A percentile compares a stretch with the other conserved stretches of the same genome.
phyloP scores from a whole-genome alignment of 1,284 basidiomycete genomes.

The Fomitopsis schrenkii region DNA sequence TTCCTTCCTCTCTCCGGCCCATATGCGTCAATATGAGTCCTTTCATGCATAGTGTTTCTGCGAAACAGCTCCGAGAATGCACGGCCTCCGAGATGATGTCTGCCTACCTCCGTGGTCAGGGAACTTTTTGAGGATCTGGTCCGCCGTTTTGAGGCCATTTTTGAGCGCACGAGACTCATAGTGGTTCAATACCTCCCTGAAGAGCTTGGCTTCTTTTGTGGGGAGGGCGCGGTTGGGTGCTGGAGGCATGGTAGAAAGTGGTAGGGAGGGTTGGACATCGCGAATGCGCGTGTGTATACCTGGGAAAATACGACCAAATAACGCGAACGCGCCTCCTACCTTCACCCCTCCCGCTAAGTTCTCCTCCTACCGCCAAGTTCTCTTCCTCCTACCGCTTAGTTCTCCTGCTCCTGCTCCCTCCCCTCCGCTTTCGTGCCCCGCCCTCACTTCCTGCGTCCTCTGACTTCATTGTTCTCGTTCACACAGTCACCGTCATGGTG shows the following conservation, averaged over 20 bases:
- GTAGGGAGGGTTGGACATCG: conserved; percentile 2
- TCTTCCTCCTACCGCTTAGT: no score
- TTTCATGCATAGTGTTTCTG: conserved; percentile 94
- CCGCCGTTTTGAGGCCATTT: conserved; percentile 88
- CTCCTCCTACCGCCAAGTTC: background rate
- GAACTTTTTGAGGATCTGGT: conserved; percentile 92
- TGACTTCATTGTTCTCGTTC: no score
- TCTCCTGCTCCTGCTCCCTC: no score
- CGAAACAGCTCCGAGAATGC: conserved; percentile 8
- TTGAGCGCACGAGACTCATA: conserved; percentile 93
- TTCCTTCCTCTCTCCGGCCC: conserved; percentile 80
- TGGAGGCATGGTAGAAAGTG: conserved; percentile 24
- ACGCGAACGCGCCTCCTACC: conserved; percentile 18
- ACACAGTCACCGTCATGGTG: no score
- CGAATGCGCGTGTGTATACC: background rate
- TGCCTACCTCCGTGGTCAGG: conserved; percentile 90
- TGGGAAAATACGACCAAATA: conserved; percentile 20
- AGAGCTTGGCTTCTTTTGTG: conserved; percentile 82
- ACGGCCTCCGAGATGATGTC: background rate
- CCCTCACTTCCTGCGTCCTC: no score
- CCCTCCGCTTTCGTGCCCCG: no score
- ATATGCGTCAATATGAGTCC: conserved; percentile 85
- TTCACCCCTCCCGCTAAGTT: background rate
- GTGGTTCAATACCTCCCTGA: conserved; percentile 84
- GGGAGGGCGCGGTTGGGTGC: conserved; percentile 53